Base-by-base conservation (phyloP, 192 early-diverging fungal species). In the Umbelopsis ramanniana region DNA sequence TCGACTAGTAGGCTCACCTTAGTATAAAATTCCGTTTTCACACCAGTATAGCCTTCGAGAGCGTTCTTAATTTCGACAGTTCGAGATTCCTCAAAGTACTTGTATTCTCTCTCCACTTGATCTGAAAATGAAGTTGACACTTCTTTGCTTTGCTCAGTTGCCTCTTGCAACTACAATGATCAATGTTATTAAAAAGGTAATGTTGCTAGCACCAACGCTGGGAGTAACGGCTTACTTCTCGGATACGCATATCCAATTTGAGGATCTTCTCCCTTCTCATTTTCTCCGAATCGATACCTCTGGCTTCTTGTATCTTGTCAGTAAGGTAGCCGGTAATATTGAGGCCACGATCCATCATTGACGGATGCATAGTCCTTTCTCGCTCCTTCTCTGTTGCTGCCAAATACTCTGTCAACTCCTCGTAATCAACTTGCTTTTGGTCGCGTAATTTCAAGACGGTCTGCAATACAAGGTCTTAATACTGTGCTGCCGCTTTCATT, bases 381-480 rank as follows among this genome's bases (percentile, higher is more conserved):
- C 90, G 85, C 50, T 98, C 95, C 4, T 87, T 76, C 3, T 79
- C 77, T 17, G 90, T 87, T 53, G 87, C 85, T 73, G 91, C 84
- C 48, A 96, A 79, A 60, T 91, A 96, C 63, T 89, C 85, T 8
- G 90, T 85, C 40, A 98, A 82, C 60, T 95, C 97, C 79, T 98
- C 96, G 77, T 89, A 90, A 85, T 98, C 97, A 3, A 96, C 81
- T 80, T 98, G 97, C 80, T 97, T 97, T 77, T 98, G 95, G 79
- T 98, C 97, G 19, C 96, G 84, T 68, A 90, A 70, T 70, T 90
- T 92, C 26, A 98, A 84, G 24, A 93, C 88, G 50, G 93, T 93
- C 89, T 81, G 72, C 26, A 24, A 15, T 33, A 60, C 43, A 68
- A 22, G 2, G 26, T 17, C 1, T 35, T 37, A 14, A 19, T 22